A percentile compares a stretch with the other conserved stretches of the same genome.
phyloP scores from a whole-genome alignment of 2,329 filamentous ascomycete genomes.

The Penicillium polonicum region DNA sequence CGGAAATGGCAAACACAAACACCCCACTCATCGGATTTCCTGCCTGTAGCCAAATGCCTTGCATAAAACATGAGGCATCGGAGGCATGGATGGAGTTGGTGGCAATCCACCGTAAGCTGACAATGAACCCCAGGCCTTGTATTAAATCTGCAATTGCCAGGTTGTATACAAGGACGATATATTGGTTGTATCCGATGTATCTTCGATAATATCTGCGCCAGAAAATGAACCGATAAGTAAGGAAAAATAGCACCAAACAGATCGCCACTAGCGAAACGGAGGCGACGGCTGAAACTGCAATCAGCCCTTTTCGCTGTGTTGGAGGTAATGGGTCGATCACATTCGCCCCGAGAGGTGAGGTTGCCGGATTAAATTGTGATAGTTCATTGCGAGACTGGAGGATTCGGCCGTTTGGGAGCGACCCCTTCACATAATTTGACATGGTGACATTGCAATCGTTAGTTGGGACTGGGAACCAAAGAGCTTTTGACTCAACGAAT shows the following conservation, averaged over 20 bases:
- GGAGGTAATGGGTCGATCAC: not conserved
- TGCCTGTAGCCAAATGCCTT: not conserved
- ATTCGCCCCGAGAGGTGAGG: not conserved
- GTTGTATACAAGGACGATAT: not conserved
- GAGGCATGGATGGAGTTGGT: not conserved
- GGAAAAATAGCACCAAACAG: too few relatives aligned
- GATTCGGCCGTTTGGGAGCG: not conserved
- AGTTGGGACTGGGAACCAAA: not conserved
- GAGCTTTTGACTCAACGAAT: not conserved
- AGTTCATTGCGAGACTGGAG: not conserved
- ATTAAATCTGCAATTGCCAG: not conserved
- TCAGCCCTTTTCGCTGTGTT: not conserved
- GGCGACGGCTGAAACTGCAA: not conserved
- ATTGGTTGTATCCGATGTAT: not conserved
- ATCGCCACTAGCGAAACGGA: too few relatives aligned
- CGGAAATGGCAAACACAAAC: not conserved
- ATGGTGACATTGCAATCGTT: not conserved
- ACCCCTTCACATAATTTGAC: not conserved
- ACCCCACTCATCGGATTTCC: not conserved
- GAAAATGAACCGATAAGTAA: too few relatives aligned
- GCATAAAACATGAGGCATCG: not conserved
- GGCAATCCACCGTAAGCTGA: not conserved
- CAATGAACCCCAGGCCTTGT: not conserved
- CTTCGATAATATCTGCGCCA: too few relatives aligned
- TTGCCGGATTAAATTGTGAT: not conserved